Conservation (phyloP, 208 protist genomes). For the Acanthamoeba healyi region DNA sequence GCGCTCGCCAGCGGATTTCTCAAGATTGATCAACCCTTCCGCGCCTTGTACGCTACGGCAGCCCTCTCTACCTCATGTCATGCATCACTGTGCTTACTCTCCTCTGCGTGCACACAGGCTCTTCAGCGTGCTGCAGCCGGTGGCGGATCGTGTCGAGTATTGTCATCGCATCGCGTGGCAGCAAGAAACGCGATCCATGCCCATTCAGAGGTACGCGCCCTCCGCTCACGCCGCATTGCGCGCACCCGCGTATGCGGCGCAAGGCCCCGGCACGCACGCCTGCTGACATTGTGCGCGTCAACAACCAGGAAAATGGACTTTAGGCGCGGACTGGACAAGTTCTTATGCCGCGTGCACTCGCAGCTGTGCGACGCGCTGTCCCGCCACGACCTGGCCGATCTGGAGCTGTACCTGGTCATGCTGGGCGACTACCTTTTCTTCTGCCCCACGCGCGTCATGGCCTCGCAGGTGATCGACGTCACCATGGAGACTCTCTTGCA, state of each 20-base stretch:
- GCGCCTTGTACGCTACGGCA: background rate
- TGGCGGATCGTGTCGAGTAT: slow-evolving; percentile 49
- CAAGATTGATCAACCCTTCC: slow-evolving; percentile 38
- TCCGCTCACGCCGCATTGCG: too few relatives aligned
- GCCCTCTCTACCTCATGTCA: too few relatives aligned
- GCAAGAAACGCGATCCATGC: background rate
- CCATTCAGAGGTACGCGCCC: background rate
- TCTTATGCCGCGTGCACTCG: slow-evolving; percentile 64
- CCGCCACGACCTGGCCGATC: background rate
- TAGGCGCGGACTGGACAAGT: slow-evolving; percentile 60
- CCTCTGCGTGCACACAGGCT: background rate
- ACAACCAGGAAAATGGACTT: slow-evolving; percentile 24
- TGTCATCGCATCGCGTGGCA: slow-evolving; percentile 56
- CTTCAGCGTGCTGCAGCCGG: slow-evolving; percentile 60
- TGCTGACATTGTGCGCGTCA: background rate
- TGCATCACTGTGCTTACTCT: too few relatives aligned
- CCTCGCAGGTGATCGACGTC: slow-evolving; percentile 71
- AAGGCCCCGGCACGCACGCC: background rate
- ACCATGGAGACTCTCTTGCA: slow-evolving; percentile 69
- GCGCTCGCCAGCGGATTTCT: slow-evolving; percentile 33
- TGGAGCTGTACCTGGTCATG: slow-evolving; percentile 68
- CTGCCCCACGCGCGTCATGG: slow-evolving; percentile 74
- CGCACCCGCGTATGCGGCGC: too few relatives aligned
- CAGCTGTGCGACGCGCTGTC: slow-evolving; percentile 36
- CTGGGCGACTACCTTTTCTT: slow-evolving; percentile 53